Percentiles rank a stretch among this genome's conserved stretches.
These are phyloP conservation scores for Emericellopsis atlantica DNA, from an alignment of 2,329 filamentous ascomycete genomes.

Conservation along the genomic window DNA sequence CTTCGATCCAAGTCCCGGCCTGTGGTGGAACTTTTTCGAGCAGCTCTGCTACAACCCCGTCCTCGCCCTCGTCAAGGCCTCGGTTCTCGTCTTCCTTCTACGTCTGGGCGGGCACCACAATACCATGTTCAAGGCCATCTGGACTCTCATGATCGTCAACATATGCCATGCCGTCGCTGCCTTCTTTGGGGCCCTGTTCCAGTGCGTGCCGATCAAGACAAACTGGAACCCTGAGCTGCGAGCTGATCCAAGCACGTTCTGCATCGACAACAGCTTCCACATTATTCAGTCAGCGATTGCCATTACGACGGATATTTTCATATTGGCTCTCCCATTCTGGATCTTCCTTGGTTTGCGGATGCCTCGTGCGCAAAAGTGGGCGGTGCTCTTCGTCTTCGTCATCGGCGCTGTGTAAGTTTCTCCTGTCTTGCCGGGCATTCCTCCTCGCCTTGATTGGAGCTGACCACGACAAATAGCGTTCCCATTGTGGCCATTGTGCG, in stretches of 20 bases:
- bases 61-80: constrained; percentile 29
- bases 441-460: neutral
- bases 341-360: constrained; percentile 27
- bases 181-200: constrained; percentile 23
- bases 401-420: constrained; percentile 21
- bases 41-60: constrained; percentile 32
- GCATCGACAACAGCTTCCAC: constrained; percentile 20
- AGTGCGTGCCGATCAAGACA: constrained; percentile 22
- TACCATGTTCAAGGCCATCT: constrained; percentile 12
- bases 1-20: constrained; percentile 4
- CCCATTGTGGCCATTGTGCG: constrained; percentile 18
- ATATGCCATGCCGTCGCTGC: constrained; percentile 19
- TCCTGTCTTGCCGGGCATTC: no score
- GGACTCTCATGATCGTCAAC: constrained; percentile 19
- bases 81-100: constrained; percentile 31
- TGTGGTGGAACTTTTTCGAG: constrained; percentile 22
- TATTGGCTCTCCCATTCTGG: constrained; percentile 23
- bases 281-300: constrained; percentile 21
- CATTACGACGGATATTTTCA: constrained; percentile 26
- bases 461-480: constrained; percentile 10
- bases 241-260: constrained; percentile 9
- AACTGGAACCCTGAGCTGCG: constrained; percentile 14
- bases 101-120: constrained; percentile 20
- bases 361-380: constrained; percentile 20
- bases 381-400: constrained; percentile 24